Percentiles rank a stretch among this genome's conserved stretches.
Evolutionary conservation across 2,329 filamentous ascomycete species (phyloP).

Genomic region (Fusarium burgessii): DNA sequence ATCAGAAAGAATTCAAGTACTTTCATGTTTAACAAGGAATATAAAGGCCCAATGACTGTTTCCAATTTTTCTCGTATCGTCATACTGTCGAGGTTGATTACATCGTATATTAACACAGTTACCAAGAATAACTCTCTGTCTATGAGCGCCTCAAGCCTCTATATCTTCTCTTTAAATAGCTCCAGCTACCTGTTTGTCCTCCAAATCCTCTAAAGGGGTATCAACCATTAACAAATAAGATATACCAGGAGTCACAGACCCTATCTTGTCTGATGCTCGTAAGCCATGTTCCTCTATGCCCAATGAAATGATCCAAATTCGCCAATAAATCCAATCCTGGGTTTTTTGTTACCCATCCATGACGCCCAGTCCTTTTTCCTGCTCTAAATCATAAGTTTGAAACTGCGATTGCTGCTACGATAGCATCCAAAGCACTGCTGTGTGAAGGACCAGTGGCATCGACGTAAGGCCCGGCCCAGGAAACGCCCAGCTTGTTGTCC

Average conservation of each 20-base stretch:
- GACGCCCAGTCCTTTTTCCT: constrained; percentile 9
- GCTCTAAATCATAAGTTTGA: constrained; percentile 31
- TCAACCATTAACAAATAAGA: constrained; percentile 43
- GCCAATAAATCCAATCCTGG: constrained; percentile 28
- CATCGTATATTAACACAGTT: constrained; percentile 17
- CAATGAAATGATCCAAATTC: constrained; percentile 32
- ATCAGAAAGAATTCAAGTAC: not conserved
- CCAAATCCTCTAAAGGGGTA: constrained; percentile 39
- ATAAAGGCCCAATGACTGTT: rapidly evolving
- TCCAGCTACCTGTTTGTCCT: constrained; percentile 17
- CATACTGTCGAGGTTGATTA: constrained; percentile 8
- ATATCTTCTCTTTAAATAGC: constrained; percentile 9
- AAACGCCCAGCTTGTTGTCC: constrained; percentile 66
- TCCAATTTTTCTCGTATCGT: not conserved
- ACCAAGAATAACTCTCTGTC: not conserved
- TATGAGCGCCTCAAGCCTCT: constrained; percentile 6
- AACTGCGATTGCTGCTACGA: constrained; percentile 70
- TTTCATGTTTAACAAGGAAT: not conserved
- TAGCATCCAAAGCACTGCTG: constrained; percentile 72
- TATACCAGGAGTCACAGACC: constrained; percentile 29
- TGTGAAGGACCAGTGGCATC: constrained; percentile 69
- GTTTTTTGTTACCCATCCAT: constrained; percentile 18
- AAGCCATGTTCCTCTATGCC: constrained; percentile 21
- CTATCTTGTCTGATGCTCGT: constrained; percentile 22
- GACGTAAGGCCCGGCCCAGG: constrained; percentile 73